Evolutionary conservation across 108 stramenopile genomes (phyloP), one percentile per base, ranked within the genome.

Genomic region (Pseudonitzschia multiseries): DNA sequence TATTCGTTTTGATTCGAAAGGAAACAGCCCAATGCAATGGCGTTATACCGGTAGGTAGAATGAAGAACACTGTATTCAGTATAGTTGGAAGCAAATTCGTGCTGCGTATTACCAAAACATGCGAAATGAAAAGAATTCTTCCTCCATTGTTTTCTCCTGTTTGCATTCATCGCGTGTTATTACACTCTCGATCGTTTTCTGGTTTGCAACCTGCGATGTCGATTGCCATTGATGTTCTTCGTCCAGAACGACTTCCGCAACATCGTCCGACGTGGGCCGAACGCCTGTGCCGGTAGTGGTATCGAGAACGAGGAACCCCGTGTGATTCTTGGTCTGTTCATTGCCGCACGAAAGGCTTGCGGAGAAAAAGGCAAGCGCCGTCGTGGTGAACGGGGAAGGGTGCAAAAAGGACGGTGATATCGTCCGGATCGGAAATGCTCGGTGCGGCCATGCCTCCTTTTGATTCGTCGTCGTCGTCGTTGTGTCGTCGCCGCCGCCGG

Each of bases 361-460:
- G 13, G 46, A 5, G 46, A 48, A 48, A 48, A 48, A 48, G 18
- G 46, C 46, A 48, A 48, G 12, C 46, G 18, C 13, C 46, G 46
- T 48, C 1, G 9, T 14, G 18, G 46, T 18, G 18, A 48, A 18
- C 12, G 46, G 36, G 36, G 36, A 36, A 36, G 36, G 36, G 36
- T 48, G 8, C 14, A 48, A 14, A 62, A 40, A 62, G 14, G 33
- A n/a, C 20, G 61, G 61, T 2, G 17, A 40, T n/a, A 62, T n/a
- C 15, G 32, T 62, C 8, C 36, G 36, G 31, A 62, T n/a, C 36
- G 61, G 61, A 13, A 33, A 62, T 29, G 32, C 61, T 62, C 32
- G 61, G 20, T 21, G 29, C 3, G 61, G 61, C 61, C 61, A 62
- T 20, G 61, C 32, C 9, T 62, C 61, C 14, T 33, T 24, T 9